phyloP scores from a whole-genome alignment of 2,329 filamentous ascomycete species.

The Periglandula ipomoeae region DNA sequence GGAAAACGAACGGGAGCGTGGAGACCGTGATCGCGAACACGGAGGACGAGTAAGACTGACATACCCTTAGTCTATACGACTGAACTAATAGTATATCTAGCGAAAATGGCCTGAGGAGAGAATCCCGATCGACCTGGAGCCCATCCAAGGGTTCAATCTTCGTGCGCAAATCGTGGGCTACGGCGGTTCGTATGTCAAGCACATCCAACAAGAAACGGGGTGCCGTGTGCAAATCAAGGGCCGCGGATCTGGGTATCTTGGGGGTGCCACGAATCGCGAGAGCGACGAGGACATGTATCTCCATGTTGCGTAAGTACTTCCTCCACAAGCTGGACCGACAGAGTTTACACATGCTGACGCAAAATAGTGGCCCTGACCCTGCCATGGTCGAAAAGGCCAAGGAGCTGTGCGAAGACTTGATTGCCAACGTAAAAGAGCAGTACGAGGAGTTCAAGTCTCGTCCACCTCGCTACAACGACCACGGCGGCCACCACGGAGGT shows the following conservation, averaged over 20 bases:
- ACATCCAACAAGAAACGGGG: constrained; percentile 90
- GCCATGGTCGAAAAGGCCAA: constrained; percentile 81
- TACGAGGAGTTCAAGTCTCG: constrained; percentile 88
- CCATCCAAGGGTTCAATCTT: constrained; percentile 88
- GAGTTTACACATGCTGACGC: constrained; percentile 4
- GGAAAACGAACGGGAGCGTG: constrained; percentile 62
- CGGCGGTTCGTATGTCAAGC: constrained; percentile 92
- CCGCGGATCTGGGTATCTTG: constrained; percentile 87
- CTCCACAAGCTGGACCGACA: not conserved
- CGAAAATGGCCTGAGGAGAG: constrained; percentile 99
- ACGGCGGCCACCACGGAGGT: constrained; percentile 21
- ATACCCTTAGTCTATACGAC: too few species aligned
- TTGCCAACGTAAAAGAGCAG: constrained; percentile 77
- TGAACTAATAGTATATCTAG: too few species aligned
- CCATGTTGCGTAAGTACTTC: constrained; percentile 70
- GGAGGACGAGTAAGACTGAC: constrained; percentile 56
- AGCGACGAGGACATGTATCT: constrained; percentile 96
- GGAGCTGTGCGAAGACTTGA: constrained; percentile 77
- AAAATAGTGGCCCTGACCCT: constrained; percentile 68
- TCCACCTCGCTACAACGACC: constrained; percentile 56
- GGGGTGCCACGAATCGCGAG: constrained; percentile 77
- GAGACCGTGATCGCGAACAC: constrained; percentile 59
- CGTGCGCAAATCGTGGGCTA: constrained; percentile 93
- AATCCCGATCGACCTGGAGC: constrained; percentile 83
- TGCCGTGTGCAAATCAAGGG: constrained; percentile 98